Evolutionary conservation across 2,329 filamentous ascomycete genomes (phyloP).

Genomic region (Moelleriella libera): DNA sequence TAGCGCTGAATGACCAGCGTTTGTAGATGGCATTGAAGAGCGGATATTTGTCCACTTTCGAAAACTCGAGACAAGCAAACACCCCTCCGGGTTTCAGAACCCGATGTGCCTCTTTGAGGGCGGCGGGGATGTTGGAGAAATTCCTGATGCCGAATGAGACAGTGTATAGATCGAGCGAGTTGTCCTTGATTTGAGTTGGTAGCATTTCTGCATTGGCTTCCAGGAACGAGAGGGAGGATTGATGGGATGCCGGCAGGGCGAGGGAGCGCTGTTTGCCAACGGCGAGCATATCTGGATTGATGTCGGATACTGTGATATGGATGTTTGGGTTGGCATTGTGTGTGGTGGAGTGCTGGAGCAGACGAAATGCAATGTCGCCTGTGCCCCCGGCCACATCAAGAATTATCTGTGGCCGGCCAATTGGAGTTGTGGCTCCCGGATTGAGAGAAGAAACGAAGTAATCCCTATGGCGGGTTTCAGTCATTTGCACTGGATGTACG

Average conservation of each 20-base stretch:
- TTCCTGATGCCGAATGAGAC: conserved; percentile 96
- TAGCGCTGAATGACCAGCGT: conserved; percentile 88
- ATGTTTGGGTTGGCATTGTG: conserved; percentile 63
- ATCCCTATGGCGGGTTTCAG: conserved; percentile 35
- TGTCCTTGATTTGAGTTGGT: conserved; percentile 42
- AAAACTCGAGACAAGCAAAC: conserved; percentile 94
- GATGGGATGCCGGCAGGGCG: conserved; percentile 37
- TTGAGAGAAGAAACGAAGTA: conserved; percentile 88
- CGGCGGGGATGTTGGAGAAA: conserved; percentile 81
- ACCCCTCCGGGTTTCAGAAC: conserved; percentile 90
- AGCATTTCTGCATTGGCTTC: conserved; percentile 83
- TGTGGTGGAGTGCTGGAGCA: conserved; percentile 78
- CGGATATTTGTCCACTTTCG: conserved; percentile 61
- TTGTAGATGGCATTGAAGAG: conserved; percentile 81
- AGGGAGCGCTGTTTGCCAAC: conserved; percentile 73
- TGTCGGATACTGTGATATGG: conserved; percentile 83
- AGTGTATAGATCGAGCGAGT: conserved; percentile 85
- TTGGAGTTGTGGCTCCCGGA: conserved; percentile 48
- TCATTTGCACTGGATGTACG: not conserved
- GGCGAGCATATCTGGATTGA: conserved; percentile 87
- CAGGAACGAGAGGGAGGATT: conserved; percentile 55
- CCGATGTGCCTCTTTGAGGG: conserved; percentile 69
- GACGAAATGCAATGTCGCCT: conserved; percentile 93
- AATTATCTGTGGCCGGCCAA: conserved; percentile 47
- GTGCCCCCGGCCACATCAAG: conserved; percentile 96